A percentile compares a stretch with the other conserved stretches of the same genome.
These are phyloP conservation scores for Lepiota brunneoincarnata DNA, from an alignment of 768 basidiomycete genomes.

Conservation along the genomic window DNA sequence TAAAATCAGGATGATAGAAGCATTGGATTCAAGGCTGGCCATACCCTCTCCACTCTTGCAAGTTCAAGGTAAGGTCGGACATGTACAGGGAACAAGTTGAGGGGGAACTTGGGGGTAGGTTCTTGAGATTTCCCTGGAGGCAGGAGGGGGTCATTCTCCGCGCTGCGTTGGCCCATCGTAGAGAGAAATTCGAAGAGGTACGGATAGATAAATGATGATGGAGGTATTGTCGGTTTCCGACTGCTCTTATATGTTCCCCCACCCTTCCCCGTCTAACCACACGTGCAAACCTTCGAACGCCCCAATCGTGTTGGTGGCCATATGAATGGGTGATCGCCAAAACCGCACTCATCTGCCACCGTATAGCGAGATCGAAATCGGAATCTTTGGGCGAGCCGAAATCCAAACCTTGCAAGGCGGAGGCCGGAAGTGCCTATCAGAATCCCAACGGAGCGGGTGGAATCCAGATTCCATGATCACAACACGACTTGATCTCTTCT, in stretches of 20 bases:
- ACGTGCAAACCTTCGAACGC: constrained; percentile 11
- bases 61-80: constrained; percentile 45
- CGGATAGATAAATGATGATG: constrained; percentile 6
- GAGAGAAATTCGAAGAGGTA: neutral
- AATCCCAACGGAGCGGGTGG: constrained; percentile 6
- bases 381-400: neutral
- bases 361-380: constrained; percentile 1
- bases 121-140: constrained; percentile 16
- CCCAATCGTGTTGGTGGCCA: constrained; percentile 2
- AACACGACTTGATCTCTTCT: neutral
- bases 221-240: neutral
- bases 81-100: constrained; percentile 25
- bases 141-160: constrained; percentile 25
- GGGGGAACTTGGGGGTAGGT: constrained; percentile 27
- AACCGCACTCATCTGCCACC: neutral
- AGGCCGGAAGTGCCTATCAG: constrained; percentile 1
- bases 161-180: constrained; percentile 19
- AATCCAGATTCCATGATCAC: constrained; percentile 10
- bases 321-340: constrained; percentile 4
- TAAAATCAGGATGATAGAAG: neutral
- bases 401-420: constrained; percentile 3
- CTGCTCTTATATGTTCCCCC: constrained; percentile 19
- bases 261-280: neutral
- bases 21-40: neutral
- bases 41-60: constrained; percentile 48